Base-by-base conservation (phyloP, 2,329 filamentous ascomycete species). In the Diaporthe australafricana region DNA sequence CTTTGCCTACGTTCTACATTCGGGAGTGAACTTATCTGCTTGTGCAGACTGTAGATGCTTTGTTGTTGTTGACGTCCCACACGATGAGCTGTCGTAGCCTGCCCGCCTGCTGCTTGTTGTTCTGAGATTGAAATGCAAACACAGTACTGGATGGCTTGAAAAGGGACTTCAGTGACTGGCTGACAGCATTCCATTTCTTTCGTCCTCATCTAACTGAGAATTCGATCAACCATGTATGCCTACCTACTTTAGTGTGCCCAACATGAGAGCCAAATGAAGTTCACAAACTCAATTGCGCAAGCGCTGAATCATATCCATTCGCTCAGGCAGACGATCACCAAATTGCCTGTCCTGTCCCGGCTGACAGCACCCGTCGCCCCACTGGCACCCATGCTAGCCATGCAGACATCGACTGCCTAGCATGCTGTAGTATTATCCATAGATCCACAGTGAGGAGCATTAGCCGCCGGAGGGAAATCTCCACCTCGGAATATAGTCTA, bases 401-500 rank as follows among this genome's bases (percentile, higher is more conserved):
- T 9, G 25, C 12, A 22, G 4, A 47, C 40, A 32, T 30, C 16
- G 17, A 27, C 14, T n/a, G n/a, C 22, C n/a, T 16, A 50, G 48
- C 11, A 50, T 16, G 22, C 27, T 25, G 8, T 9, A 27, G n/a
- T 27, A 20, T n/a, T 45, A 45, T 30, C n/a, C 42, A 38, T 16
- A 17, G 22, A 25, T 48, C 27, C 60, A 63, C n/a, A 48, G 27
- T 25, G 20, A 11, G 11, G 32, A 11, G 42, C 20, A 48, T 48
- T 48, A 48, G 42, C 27, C 60, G 60, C 42, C 27, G 42, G 42
- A 48, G 42, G 42, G 35, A 48, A 25, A 48, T 22, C 60, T 50
- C 42, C 60, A 63, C 14, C 27, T 63, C 60, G 42, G 42, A 63
- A 38, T 17, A 63, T 63, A 63, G n/a, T n/a, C n/a, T 25, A 3